Base-by-base conservation (phyloP, 2,329 filamentous ascomycete species). In the Leptographium procerum region DNA sequence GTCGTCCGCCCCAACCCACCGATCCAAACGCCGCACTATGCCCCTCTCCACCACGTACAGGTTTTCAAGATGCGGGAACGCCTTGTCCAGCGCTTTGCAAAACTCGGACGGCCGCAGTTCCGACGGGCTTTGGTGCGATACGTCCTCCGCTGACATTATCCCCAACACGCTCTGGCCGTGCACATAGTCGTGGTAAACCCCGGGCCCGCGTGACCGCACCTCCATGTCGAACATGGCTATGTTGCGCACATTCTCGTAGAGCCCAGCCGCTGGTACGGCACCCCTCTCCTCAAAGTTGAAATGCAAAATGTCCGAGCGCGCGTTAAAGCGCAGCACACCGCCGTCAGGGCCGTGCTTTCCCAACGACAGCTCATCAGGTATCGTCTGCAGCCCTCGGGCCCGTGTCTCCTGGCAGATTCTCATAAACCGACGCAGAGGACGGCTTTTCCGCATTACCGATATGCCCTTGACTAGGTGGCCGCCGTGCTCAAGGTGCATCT, bases 341-440 rank as follows among this genome's bases (percentile, higher is more conserved):
- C 29, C 50, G 47, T 45, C n/a, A 36, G 8, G n/a, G 19, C 10
- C 43, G 28, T 10, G 28, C 16, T 11, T 8, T 6, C 53, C 56
- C 4, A 62, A 33, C 6, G 47, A 13, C n/a, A 65, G 57, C 52
- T 52, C 34, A 55, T 65, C 63, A 1, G 64, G 64, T 28, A 64
- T 24, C 7, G 22, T 26, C 52, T 34, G 50, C 19, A 60, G 36
- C 16, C 54, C 64, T 26, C 59, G 34, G 1, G 29, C 60, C 6
- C 64, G 61, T 19, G 61, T 62, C 53, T 65, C 63, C 14, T 22
- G 60, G 11, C 31, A 57, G 13, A 62, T 58, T 24, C 56, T 19
- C 57, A 63, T 61, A 13, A 65, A 52, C 16, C 45, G 29, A 14
- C 56, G 57, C 29, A 54, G 43, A 24, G 26, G 22, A 24, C 52